These are phyloP conservation scores for Trichoderma guizhouense DNA, from an alignment of 2,329 filamentous ascomycete genomes.

Conservation along the genomic window DNA sequence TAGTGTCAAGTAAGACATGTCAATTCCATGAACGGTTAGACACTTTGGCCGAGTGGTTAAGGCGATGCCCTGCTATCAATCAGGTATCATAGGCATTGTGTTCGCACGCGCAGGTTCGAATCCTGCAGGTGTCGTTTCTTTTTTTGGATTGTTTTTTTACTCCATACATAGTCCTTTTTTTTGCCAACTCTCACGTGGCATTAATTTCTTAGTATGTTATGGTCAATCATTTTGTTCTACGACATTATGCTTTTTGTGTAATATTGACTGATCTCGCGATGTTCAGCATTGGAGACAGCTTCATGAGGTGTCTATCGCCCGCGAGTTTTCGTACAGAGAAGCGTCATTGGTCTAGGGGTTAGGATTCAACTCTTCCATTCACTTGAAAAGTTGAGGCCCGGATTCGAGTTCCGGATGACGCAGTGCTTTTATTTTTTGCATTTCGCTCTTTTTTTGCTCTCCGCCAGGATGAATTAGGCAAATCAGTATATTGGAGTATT, in stretches of 20 bases:
- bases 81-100: conserved; percentile 19
- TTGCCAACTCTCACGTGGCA: too few relatives aligned
- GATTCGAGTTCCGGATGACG: conserved; percentile 18
- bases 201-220: too few relatives aligned
- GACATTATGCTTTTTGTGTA: too few relatives aligned
- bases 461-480: not conserved
- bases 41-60: conserved; percentile 22
- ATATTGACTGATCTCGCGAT: not conserved
- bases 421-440: not conserved
- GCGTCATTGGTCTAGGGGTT: conserved; percentile 18
- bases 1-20: not conserved
- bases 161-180: too few relatives aligned
- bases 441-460: not conserved
- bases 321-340: not conserved
- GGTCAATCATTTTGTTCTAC: too few relatives aligned
- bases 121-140: conserved; percentile 20
- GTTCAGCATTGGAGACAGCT: not conserved
- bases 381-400: conserved; percentile 15
- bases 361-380: conserved; percentile 17
- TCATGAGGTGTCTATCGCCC: not conserved
- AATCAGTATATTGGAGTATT: not conserved
- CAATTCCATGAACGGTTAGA: conserved; percentile 8
- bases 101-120: conserved; percentile 22
- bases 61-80: conserved; percentile 20
- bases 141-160: too few relatives aligned